A percentile compares a stretch with the other conserved stretches of the same genome.
phyloP scores from a whole-genome alignment of 1,139 yeast genomes.

The Nakaseomyces delphensis region DNA sequence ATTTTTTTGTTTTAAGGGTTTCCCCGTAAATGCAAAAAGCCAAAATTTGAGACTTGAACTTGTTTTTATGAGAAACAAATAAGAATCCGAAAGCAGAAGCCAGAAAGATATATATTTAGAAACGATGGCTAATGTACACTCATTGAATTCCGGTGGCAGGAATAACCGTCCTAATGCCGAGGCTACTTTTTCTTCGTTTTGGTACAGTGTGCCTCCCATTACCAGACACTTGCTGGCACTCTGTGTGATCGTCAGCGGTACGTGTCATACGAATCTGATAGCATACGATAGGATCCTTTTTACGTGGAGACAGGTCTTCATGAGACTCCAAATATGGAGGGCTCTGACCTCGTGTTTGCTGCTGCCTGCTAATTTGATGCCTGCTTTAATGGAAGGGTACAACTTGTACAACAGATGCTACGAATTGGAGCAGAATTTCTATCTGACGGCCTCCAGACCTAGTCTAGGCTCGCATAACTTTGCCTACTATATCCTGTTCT shows the following conservation, averaged over 20 bases:
- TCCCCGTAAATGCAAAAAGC: no score
- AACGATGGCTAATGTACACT: conserved; percentile 3
- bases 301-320: conserved; percentile 15
- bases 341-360: conserved; percentile 22
- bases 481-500: conserved; percentile 22
- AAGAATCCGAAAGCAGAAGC: background rate
- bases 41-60: no score
- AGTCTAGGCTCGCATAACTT: conserved; percentile 20
- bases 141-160: background rate
- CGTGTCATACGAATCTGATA: conserved; percentile 7
- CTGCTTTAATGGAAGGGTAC: conserved; percentile 25
- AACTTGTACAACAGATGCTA: conserved; percentile 24
- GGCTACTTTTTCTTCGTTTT: conserved; percentile 7
- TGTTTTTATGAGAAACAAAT: background rate
- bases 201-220: conserved; percentile 19
- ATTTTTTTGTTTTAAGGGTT: no score
- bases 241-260: conserved; percentile 7
- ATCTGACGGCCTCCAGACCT: conserved; percentile 6
- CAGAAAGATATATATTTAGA: background rate
- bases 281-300: conserved; percentile 11
- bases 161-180: background rate
- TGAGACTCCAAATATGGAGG: conserved; percentile 25
- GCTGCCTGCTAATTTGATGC: conserved; percentile 21
- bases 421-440: conserved; percentile 18
- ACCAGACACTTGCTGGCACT: conserved; percentile 14